Evolutionary conservation across 805 yeast species (phyloP), one percentile per base, ranked within the genome.

Genomic region (Yarrowia divulgata): DNA sequence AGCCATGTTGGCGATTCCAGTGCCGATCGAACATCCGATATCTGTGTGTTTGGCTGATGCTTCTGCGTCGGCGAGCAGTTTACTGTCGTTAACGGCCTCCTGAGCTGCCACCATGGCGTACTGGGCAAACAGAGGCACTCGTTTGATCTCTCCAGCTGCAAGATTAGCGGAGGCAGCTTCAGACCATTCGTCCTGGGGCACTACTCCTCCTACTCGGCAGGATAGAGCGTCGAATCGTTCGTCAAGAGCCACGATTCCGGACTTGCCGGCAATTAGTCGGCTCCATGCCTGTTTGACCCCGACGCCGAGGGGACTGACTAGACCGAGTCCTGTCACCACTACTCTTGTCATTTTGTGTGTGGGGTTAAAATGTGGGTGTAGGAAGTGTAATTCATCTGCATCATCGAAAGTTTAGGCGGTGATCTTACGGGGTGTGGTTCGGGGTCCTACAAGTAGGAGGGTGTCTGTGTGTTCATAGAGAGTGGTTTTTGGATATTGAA

Each of bases 291-390:
- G 70, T 32, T 72, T 69, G 16, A 74, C 76, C 0, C 93, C 93
- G 7, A 87, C 87, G 0, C 98, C 98, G 3, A 95, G 79, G 0
- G 99, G 99, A 0, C 95, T 86, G 0, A 93, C 85, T 35, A 90
- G 79, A 0, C 98, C 98, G 8, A 95, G 76, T 0, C 99, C 99
- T 0, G 99, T 95, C 0, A 94, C 89, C 0, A 94, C 98, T 0
- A 94, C 97, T 78, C 97, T 23, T 19, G 55, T 63, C 68, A 63
- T 63, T 48, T 48, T 48, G 52, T 23, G 14, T 63, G 66, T 60
- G 52, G 66, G 52, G 50, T 32, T 34, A 19, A 34, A 32, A 10
- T 43, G 52, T 23, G 43, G 6, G 14, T 48, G 35, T 29, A 2
- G 39, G 29, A 39, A 39, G 45, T 54, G 35, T 52, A 35, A 35